These are phyloP conservation scores for Lentinula lateritia DNA, from an alignment of 768 basidiomycete species.

Conservation along the genomic window DNA sequence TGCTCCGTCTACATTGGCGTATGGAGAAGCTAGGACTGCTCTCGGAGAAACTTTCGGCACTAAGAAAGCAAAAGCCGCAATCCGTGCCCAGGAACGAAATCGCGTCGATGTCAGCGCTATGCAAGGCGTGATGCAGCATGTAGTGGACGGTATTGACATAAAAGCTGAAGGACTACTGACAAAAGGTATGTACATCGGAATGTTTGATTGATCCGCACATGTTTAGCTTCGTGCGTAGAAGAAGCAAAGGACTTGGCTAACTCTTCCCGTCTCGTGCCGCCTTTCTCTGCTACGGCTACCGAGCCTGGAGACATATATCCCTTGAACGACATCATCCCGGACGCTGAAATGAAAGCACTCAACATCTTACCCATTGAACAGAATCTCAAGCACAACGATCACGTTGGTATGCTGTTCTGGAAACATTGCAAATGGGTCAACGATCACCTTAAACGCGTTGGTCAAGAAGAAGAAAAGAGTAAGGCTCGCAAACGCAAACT, in stretches of 20 bases:
- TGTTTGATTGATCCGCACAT: not conserved
- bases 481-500: constrained; percentile 47
- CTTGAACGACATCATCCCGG: constrained; percentile 71
- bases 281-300: constrained; percentile 59
- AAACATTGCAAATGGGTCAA: constrained; percentile 67
- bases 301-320: constrained; percentile 72
- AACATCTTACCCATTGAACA: constrained; percentile 49
- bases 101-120: constrained; percentile 86
- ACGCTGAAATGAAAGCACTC: constrained; percentile 74
- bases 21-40: constrained; percentile 60
- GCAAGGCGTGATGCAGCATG: constrained; percentile 73
- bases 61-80: constrained; percentile 85
- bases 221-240: constrained; percentile 33
- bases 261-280: constrained; percentile 68
- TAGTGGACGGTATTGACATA: constrained; percentile 80
- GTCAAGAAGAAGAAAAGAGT: constrained; percentile 34
- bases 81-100: constrained; percentile 83
- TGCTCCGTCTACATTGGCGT: constrained; percentile 46
- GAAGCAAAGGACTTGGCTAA: constrained; percentile 62
- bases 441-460: constrained; percentile 43
- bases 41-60: constrained; percentile 94
- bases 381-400: constrained; percentile 41
- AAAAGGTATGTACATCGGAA: constrained; percentile 42
- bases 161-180: constrained; percentile 67
- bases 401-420: constrained; percentile 54